A percentile compares a stretch with the other conserved stretches of the same genome.
Evolutionary conservation across 2,329 filamentous ascomycete species (phyloP).

Genomic region (Nothopassalora personata): DNA sequence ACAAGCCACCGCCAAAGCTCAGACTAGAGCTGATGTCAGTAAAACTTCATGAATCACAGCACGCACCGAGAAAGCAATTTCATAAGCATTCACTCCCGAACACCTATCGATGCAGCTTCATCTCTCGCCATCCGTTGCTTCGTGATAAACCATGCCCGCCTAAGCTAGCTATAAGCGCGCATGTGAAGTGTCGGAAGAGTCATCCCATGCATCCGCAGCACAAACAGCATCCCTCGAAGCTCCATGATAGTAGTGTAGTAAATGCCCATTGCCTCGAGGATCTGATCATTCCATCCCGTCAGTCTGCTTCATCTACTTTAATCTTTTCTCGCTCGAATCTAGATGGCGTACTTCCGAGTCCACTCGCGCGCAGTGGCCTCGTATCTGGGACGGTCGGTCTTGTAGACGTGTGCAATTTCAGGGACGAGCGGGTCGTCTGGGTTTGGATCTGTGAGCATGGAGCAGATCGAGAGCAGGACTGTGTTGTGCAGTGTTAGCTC

Average conservation of each 20-base stretch:
- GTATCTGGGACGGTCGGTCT: conserved; percentile 93
- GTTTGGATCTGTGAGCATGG: conserved; percentile 99
- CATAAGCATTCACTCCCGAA: neutral
- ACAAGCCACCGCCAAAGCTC: too few species aligned
- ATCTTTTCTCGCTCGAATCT: conserved; percentile 25
- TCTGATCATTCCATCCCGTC: conserved; percentile 2
- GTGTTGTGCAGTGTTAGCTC: conserved; percentile 15
- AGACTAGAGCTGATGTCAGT: too few species aligned
- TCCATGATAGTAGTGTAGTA: neutral
- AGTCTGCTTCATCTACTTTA: neutral
- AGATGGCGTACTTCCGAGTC: conserved; percentile 99
- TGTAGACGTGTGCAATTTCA: conserved; percentile 99
- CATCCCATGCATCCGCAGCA: neutral
- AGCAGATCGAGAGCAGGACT: conserved; percentile 99
- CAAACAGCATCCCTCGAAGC: neutral
- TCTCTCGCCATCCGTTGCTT: neutral
- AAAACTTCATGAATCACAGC: too few species aligned
- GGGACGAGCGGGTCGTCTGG: conserved; percentile 97
- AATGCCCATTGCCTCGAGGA: neutral
- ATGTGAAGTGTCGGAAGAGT: neutral
- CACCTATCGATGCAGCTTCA: neutral
- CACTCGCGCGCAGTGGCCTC: conserved; percentile 96
- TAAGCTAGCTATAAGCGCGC: neutral
- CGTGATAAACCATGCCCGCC: neutral
- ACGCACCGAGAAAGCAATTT: neutral